These are phyloP conservation scores for Amanita fuliginea DNA, from an alignment of 768 basidiomycete genomes.

Conservation along the genomic window DNA sequence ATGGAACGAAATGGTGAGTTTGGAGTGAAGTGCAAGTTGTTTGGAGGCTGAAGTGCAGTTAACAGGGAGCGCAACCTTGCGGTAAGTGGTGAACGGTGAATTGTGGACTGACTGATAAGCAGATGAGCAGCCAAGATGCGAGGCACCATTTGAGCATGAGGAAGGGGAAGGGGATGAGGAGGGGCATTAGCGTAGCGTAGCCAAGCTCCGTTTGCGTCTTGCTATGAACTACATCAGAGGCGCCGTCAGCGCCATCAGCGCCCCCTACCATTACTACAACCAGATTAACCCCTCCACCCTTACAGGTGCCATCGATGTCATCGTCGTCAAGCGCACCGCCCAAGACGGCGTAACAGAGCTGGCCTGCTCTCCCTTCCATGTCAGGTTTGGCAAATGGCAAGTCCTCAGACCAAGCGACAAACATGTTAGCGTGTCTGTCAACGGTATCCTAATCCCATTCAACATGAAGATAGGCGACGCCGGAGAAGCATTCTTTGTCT, in stretches of 20 bases:
- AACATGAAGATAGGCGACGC: conserved; percentile 99
- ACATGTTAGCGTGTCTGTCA: conserved; percentile 88
- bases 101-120: not conserved
- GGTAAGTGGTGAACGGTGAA: conserved; percentile 30
- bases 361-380: conserved; percentile 92
- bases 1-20: conserved; percentile 92
- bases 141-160: conserved; percentile 55
- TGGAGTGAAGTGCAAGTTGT: conserved; percentile 4
- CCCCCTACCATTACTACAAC: conserved; percentile 84
- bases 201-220: not conserved
- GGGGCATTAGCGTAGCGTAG: conserved; percentile 21
- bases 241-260: conserved; percentile 75
- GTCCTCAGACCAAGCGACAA: conserved; percentile 91
- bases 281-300: conserved; percentile 92
- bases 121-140: conserved; percentile 44
- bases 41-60: conserved; percentile 9
- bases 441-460: conserved; percentile 80
- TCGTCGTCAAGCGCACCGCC: conserved; percentile 77
- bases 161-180: conserved; percentile 50
- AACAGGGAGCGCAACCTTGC: conserved; percentile 73
- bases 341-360: conserved; percentile 55
- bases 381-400: conserved; percentile 96
- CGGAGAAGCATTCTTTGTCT: conserved; percentile 97
- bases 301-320: conserved; percentile 98
- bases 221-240: conserved; percentile 54